Evolutionary conservation across 164 flowering plant species (phyloP), one percentile per base, ranked within the genome.

Genomic region (Annona squamosa): DNA sequence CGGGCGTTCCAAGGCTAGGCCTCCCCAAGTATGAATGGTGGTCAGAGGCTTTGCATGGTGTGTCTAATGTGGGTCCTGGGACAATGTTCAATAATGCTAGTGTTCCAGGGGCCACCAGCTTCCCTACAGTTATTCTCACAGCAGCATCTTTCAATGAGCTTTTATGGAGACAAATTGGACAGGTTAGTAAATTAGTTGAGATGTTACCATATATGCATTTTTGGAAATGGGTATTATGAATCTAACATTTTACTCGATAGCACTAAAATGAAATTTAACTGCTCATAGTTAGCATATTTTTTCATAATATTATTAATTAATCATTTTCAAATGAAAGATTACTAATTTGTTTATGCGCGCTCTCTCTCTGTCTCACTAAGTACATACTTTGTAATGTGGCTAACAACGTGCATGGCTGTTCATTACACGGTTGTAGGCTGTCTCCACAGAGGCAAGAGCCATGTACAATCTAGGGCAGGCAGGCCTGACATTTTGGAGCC

Each of bases 401-500:
- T 26, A 1, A 26, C 37, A 26, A 26, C 37, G 37, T 26, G 37
- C 37, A 26, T 26, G 37, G 37, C 37, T 26, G 37, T 26, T 26
- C 37, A 26, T 52, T 5, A 48, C 12, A 7, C 3, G 2, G 41
- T 52, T 52, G 59, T 48, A 76, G 78, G 93, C 84, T 74, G 97
- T 92, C 68, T 92, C 97, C 0, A 87, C 85, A 47, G 97, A 92
- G 74, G 97, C 88, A 46, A 86, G 93, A 74, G 97, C 97, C 37
- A 92, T 92, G 93, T 86, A 87, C 80, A 92, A 92, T 66, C 88
- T 87, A 72, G 95, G 91, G 17, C 41, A 61, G 70, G 97, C 93
- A 0, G 93, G 97, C 0, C 75, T 92, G 71, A 90, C 92, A 7
- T 90, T 73, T 68, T 92, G 97, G 97, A 90, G 95, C 71, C 97